Evolutionary conservation across 768 basidiomycete species (phyloP).

Genomic region (Tremella fuciformis): DNA sequence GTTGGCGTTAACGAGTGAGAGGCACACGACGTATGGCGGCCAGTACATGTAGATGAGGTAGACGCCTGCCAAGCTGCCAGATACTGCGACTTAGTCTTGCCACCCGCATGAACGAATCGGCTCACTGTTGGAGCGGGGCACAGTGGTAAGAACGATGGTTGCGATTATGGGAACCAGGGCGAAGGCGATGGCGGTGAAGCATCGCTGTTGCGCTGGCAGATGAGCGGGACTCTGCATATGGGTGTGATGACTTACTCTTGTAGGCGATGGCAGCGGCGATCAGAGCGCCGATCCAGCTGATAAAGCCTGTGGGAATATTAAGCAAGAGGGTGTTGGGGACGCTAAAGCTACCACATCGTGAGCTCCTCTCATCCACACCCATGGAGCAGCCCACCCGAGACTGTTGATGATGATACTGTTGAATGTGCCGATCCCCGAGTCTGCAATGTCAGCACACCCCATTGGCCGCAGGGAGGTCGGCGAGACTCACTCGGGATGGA

Average conservation of each 20-base stretch:
- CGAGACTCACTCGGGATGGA: conserved; percentile 29
- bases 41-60: conserved; percentile 44
- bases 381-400: conserved; percentile 19
- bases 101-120: conserved; percentile 29
- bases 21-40: conserved; percentile 34
- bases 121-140: conserved; percentile 33
- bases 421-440: conserved; percentile 9
- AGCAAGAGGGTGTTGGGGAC: conserved; percentile 16
- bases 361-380: neutral
- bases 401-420: conserved; percentile 27
- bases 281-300: conserved; percentile 31
- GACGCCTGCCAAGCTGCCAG: conserved; percentile 29
- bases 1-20: conserved; percentile 28
- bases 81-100: conserved; percentile 29
- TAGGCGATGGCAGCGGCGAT: conserved; percentile 27
- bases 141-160: conserved; percentile 33
- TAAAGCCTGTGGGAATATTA: conserved; percentile 35
- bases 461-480: too few species aligned
- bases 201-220: conserved; percentile 19
- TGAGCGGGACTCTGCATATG: conserved; percentile 8
- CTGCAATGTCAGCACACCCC: too few species aligned
- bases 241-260: conserved; percentile 17
- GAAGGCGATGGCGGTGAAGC: conserved; percentile 20
- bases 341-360: too few species aligned
- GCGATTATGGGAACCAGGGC: conserved; percentile 28